Percentiles rank a stretch among this genome's conserved stretches.
Conservation (phyloP, 352 stramenopile species). For the Phytophthora agathidicida region DNA sequence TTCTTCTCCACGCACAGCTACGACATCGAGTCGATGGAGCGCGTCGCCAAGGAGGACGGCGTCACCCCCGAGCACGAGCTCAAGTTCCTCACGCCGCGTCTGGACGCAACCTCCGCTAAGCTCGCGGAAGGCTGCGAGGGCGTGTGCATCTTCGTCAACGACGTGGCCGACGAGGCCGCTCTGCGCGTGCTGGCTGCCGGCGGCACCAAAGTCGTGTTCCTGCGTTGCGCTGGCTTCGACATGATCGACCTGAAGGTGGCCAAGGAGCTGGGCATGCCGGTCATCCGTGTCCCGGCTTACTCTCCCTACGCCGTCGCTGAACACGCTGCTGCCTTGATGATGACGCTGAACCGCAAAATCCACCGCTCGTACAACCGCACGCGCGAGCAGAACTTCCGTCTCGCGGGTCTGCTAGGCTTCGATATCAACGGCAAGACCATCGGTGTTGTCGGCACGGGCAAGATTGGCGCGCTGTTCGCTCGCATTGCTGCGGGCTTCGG, state of each 20-base stretch:
- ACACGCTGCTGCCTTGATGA: slow-evolving; percentile 75
- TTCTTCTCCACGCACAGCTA: slow-evolving; percentile 83
- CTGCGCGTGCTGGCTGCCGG: slow-evolving; percentile 54
- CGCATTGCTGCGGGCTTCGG: slow-evolving; percentile 47
- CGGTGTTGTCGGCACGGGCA: slow-evolving; percentile 66
- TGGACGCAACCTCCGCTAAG: slow-evolving; percentile 54
- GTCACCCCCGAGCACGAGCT: slow-evolving; percentile 57
- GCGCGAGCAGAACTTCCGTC: slow-evolving; percentile 76
- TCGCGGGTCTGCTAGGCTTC: slow-evolving; percentile 64
- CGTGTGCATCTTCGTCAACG: slow-evolving; percentile 89
- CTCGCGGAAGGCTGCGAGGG: slow-evolving; percentile 63
- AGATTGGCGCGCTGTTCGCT: slow-evolving; percentile 52
- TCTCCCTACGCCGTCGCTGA: slow-evolving; percentile 84
- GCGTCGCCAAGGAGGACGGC: slow-evolving; percentile 44
- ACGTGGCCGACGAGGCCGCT: slow-evolving; percentile 64
- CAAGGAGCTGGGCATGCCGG: slow-evolving; percentile 63
- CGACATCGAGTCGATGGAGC: slow-evolving; percentile 68
- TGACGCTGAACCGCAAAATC: slow-evolving; percentile 86
- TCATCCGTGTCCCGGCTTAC: slow-evolving; percentile 77
- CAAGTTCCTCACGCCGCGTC: slow-evolving; percentile 57
- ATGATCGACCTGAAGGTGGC: slow-evolving; percentile 71
- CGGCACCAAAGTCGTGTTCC: slow-evolving; percentile 70
- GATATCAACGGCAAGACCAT: slow-evolving; percentile 80
- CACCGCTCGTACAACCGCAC: slow-evolving; percentile 79
- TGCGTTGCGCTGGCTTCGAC: slow-evolving; percentile 85